Base-by-base conservation (phyloP, 225 moss, liverwort and hornwort genomes). In the Sphagnum contortum region DNA sequence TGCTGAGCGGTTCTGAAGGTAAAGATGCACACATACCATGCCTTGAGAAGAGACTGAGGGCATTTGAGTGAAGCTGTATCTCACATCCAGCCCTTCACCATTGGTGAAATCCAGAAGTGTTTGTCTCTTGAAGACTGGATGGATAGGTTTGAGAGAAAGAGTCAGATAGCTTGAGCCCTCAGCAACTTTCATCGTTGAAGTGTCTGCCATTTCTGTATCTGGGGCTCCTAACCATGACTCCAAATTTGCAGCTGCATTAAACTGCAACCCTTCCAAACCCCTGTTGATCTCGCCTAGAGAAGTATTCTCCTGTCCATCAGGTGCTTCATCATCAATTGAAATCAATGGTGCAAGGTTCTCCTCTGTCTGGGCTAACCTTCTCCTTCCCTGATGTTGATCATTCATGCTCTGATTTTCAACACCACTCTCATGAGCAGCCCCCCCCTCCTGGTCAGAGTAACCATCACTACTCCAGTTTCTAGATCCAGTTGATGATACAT, bases 41-140 rank as follows among this genome's bases (percentile, higher is more conserved):
- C 78, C 75, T 66, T 74, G 79, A 47, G 78, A 71, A 53, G 70
- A 69, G 46, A 57, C 65, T 48, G 75, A 69, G 70, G 67, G 61
- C 48, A 64, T 69, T 61, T 83, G 76, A 47, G 75, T 62, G 53
- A 83, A 87, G 12, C 78, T 74, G 70, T 89, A 92, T 66, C 79
- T 86, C 56, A 96, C 76, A 63, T 92, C 87, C 75, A 96, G 76
- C 50, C 92, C 96, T 64, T 85, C 90, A 76, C 92, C 92, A 68
- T 96, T 96, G 45, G 92, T 92, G 45, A 87, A 92, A 60, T 96
- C 96, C 63, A 96, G 58, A 45, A 96, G 87, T 52, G 79, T 77
- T 60, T 66, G 57, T 61, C 66, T 68, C 69, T 69, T 87, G 29
- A 77, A 70, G 55, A 63, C 56, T 49, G 77, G 67, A 70, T 73